Percentiles rank a stretch among this genome's conserved stretches.
phyloP scores from a whole-genome alignment of 805 yeast species.

The Priceomyces melissophilus region DNA sequence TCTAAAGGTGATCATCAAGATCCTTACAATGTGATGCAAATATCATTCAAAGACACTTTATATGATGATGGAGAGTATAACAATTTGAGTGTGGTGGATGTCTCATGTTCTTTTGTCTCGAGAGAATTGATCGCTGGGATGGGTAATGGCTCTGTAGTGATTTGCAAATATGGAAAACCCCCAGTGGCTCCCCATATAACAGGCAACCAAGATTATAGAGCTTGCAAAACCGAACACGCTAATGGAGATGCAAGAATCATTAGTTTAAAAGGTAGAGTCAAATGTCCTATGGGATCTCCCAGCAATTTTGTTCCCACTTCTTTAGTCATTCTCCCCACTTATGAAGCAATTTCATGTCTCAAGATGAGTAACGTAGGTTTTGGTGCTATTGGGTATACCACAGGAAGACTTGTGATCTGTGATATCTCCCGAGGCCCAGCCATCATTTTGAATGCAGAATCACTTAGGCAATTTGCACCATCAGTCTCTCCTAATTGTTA shows the following conservation, averaged over 20 bases:
- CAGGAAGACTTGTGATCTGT: slow-evolving; percentile 71
- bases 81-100: slow-evolving; percentile 46
- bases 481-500: slow-evolving; percentile 28
- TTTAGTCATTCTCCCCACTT: slow-evolving; percentile 32
- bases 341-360: slow-evolving; percentile 52
- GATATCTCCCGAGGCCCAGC: slow-evolving; percentile 78
- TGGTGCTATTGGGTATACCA: slow-evolving; percentile 71
- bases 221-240: slow-evolving; percentile 27
- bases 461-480: slow-evolving; percentile 25
- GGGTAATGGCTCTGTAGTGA: slow-evolving; percentile 66
- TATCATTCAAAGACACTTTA: slow-evolving; percentile 32
- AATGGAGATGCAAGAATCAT: slow-evolving; percentile 37
- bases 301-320: slow-evolving; percentile 33
- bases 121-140: slow-evolving; percentile 71
- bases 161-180: slow-evolving; percentile 62
- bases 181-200: slow-evolving; percentile 6
- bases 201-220: slow-evolving; percentile 20
- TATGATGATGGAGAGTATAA: slow-evolving; percentile 25
- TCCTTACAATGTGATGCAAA: slow-evolving; percentile 28
- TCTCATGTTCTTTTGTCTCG: slow-evolving; percentile 77
- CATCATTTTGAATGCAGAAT: slow-evolving; percentile 45
- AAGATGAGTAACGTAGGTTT: slow-evolving; percentile 77
- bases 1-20: slow-evolving; percentile 60
- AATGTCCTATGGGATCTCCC: slow-evolving; percentile 31
- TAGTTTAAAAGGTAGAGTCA: slow-evolving; percentile 54